Evolutionary conservation across 371 early-diverging fungal genomes (phyloP).

Genomic region (Choanephora cucurbitarum): DNA sequence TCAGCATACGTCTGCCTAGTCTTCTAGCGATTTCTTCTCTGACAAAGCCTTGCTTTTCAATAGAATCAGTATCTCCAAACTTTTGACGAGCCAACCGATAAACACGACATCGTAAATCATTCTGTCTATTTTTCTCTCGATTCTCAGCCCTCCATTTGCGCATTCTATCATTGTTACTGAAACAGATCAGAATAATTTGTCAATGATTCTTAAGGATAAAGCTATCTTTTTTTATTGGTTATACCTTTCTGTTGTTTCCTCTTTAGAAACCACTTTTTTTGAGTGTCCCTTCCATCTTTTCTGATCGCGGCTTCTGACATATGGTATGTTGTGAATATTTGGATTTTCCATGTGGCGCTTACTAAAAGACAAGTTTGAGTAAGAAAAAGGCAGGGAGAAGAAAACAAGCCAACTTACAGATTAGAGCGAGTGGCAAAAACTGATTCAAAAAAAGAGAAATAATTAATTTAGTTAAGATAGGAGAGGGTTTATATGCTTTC

Average conservation of each 20-base stretch:
- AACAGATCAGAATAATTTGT: slow-evolving; percentile 21
- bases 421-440: slow-evolving; percentile 55
- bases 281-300: slow-evolving; percentile 61
- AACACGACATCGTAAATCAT: slow-evolving; percentile 72
- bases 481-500: slow-evolving; percentile 1
- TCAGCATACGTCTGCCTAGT: slow-evolving; percentile 34
- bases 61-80: slow-evolving; percentile 61
- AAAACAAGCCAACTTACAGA: slow-evolving; percentile 32
- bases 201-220: slow-evolving; percentile 12
- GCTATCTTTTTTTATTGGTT: slow-evolving; percentile 24
- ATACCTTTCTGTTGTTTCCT: slow-evolving; percentile 56
- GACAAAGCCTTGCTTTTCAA: slow-evolving; percentile 63
- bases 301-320: slow-evolving; percentile 56
- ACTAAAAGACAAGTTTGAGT: slow-evolving; percentile 8
- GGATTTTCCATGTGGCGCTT: slow-evolving; percentile 44
- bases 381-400: neutral
- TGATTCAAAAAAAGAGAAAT: slow-evolving; percentile 13
- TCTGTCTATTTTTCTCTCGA: slow-evolving; percentile 64
- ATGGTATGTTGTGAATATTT: slow-evolving; percentile 51
- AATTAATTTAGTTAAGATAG: slow-evolving; percentile 2
- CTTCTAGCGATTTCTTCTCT: slow-evolving; percentile 61
- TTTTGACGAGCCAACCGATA: slow-evolving; percentile 67
- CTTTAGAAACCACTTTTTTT: slow-evolving; percentile 53
- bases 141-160: slow-evolving; percentile 69
- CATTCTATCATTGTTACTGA: slow-evolving; percentile 46